Conservation (phyloP, 1,284 basidiomycete genomes). For the Coriolopsis trogii region DNA sequence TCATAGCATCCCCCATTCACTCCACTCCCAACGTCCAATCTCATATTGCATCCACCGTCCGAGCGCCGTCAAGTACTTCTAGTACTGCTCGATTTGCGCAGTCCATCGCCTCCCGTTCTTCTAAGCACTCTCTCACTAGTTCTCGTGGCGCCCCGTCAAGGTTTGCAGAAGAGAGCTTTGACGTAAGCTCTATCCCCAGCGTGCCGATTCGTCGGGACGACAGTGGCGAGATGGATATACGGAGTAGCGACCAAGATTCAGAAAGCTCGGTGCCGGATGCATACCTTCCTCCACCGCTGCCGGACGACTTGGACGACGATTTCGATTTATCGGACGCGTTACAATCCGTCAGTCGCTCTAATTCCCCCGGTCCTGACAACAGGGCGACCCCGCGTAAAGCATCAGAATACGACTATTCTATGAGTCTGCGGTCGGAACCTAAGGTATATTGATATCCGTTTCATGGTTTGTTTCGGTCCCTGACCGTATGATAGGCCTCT, state of each 20-base stretch:
- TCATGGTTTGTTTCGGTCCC: neutral
- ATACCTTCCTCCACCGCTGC: conserved; percentile 50
- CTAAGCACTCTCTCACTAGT: conserved; percentile 34
- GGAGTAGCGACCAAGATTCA: conserved; percentile 42
- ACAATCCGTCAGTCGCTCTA: conserved; percentile 57
- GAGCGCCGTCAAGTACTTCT: conserved; percentile 55
- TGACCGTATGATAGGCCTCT: conserved; percentile 49
- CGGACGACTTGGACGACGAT: conserved; percentile 39
- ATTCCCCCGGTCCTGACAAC: conserved; percentile 48
- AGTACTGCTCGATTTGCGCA: conserved; percentile 75
- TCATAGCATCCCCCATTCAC: conserved; percentile 50
- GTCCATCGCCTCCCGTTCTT: conserved; percentile 53
- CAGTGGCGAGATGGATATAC: conserved; percentile 42
- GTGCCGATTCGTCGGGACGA: conserved; percentile 41
- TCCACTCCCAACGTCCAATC: conserved; percentile 62
- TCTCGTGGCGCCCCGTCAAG: conserved; percentile 18
- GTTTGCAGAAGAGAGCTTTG: conserved; percentile 52
- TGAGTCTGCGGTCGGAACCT: conserved; percentile 64
- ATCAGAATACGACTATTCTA: conserved; percentile 67
- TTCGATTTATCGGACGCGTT: conserved; percentile 60
- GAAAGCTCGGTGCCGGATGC: conserved; percentile 50
- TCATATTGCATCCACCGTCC: conserved; percentile 50
- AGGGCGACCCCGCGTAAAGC: conserved; percentile 43
- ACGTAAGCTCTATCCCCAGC: conserved; percentile 59
- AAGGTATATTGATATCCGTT: conserved; percentile 46